Evolutionary conservation across 257 asterid genomes (phyloP).

Genomic region (Solanum corneliomulleri): DNA sequence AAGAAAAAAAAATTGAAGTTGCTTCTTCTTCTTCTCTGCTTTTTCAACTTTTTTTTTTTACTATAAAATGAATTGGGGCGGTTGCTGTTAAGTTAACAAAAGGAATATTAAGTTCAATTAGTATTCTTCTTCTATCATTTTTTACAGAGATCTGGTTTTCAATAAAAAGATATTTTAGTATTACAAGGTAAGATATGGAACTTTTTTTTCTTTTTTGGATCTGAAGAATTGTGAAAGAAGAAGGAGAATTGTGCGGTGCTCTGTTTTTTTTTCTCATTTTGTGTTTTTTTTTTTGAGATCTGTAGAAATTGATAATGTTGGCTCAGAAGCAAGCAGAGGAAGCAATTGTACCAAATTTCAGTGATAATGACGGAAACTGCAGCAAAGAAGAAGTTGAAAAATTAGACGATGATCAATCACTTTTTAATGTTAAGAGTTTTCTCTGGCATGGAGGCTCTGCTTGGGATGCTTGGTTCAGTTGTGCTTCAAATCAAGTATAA

Average conservation of each 20-base stretch:
- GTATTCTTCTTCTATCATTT: neutral
- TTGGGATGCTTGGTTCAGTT: slow-evolving; percentile 99
- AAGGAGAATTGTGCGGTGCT: neutral
- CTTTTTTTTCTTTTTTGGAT: slow-evolving; percentile 4
- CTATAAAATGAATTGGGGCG: neutral
- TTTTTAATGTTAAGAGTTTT: slow-evolving; percentile 46
- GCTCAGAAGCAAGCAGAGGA: slow-evolving; percentile 84
- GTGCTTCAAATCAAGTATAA: slow-evolving; percentile 77
- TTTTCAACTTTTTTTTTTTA: neutral
- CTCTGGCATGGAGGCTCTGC: slow-evolving; percentile 99
- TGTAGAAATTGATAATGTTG: slow-evolving; percentile 36
- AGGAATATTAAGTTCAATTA: neutral
- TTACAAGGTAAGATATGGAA: slow-evolving; percentile 4
- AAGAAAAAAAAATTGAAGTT: neutral
- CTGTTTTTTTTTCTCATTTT: slow-evolving; percentile 13
- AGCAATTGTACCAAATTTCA: slow-evolving; percentile 64
- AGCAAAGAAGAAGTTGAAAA: slow-evolving; percentile 17
- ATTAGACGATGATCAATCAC: slow-evolving; percentile 42
- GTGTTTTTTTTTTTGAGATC: slow-evolving; percentile 2
- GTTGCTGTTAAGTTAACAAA: neutral
- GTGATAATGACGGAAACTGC: slow-evolving; percentile 29
- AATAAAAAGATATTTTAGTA: slow-evolving; percentile 20
- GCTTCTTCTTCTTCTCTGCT: neutral
- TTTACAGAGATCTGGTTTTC: slow-evolving; percentile 15
- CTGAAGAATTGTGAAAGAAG: slow-evolving; percentile 10